Conservation (phyloP, 129 eudicot genomes). For the Tagetes patula region DNA sequence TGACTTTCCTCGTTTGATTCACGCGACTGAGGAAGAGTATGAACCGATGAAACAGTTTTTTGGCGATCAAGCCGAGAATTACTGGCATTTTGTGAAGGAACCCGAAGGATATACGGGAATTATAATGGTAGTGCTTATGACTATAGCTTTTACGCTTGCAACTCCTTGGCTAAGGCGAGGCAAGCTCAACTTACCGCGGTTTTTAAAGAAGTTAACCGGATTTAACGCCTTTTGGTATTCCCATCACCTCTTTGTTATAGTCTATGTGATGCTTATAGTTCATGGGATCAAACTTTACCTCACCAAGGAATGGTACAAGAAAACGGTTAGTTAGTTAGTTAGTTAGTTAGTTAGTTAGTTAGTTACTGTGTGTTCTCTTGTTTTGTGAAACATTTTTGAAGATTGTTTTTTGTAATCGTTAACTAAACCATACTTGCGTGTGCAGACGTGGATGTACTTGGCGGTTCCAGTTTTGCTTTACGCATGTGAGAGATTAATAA, state of each 20-base stretch:
- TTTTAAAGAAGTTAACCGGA: slow-evolving; percentile 82
- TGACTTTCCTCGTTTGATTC: slow-evolving; percentile 82
- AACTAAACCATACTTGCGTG: slow-evolving; percentile 11
- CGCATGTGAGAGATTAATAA: slow-evolving; percentile 63
- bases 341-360: too few species aligned
- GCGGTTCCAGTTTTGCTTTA: slow-evolving; percentile 66
- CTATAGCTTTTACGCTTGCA: slow-evolving; percentile 71
- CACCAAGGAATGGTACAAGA: slow-evolving; percentile 75
- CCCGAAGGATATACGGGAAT: slow-evolving; percentile 74
- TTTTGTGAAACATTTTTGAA: neutral
- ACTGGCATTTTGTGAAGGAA: slow-evolving; percentile 66
- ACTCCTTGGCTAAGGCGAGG: slow-evolving; percentile 80
- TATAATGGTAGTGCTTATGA: slow-evolving; percentile 65
- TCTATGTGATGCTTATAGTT: slow-evolving; percentile 68
- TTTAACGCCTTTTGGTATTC: slow-evolving; percentile 99
- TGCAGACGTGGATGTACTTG: slow-evolving; percentile 92
- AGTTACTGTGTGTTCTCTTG: neutral
- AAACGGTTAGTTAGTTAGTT: slow-evolving; percentile 60
- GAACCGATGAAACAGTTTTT: slow-evolving; percentile 51
- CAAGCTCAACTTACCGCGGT: slow-evolving; percentile 71
- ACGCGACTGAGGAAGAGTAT: slow-evolving; percentile 37
- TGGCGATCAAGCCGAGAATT: slow-evolving; percentile 59
- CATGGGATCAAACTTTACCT: slow-evolving; percentile 75
- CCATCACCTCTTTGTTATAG: slow-evolving; percentile 79
- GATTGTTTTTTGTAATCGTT: neutral